phyloP scores from a whole-genome alignment of 768 basidiomycete species.

The Tulasnella sp. region DNA sequence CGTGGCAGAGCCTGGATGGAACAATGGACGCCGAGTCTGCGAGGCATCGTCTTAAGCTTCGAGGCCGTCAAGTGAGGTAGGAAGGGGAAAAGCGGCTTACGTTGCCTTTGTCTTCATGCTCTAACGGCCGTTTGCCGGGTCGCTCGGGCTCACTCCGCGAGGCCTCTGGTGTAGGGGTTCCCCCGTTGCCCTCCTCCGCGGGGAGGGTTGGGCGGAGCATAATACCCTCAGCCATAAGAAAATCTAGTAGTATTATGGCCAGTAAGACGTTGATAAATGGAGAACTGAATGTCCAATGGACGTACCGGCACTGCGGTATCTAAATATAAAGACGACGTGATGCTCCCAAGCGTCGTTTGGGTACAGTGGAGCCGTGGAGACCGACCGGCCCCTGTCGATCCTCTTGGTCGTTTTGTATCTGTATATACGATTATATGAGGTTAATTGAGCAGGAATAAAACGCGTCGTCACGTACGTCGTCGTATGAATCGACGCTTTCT shows the following conservation, averaged over 20 bases:
- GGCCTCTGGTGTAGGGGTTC: neutral
- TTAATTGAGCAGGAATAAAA: neutral
- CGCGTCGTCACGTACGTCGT: slow-evolving; percentile 1
- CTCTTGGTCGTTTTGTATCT: slow-evolving; percentile 5
- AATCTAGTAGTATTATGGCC: neutral
- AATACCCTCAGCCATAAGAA: slow-evolving; percentile 9
- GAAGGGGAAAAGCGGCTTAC: too few relatives aligned
- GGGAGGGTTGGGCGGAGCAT: neutral
- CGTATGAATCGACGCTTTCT: slow-evolving; percentile 13
- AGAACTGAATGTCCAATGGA: neutral
- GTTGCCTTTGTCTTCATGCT: neutral
- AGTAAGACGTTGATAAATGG: too few relatives aligned
- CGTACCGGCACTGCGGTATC: slow-evolving; percentile 9
- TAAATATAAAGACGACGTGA: slow-evolving; percentile 9
- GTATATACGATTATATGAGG: neutral
- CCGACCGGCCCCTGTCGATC: neutral
- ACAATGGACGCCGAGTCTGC: too few relatives aligned
- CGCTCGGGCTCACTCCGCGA: neutral
- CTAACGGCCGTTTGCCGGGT: neutral
- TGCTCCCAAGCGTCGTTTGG: slow-evolving; percentile 11
- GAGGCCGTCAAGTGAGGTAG: neutral
- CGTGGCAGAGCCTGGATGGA: neutral
- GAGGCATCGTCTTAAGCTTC: neutral
- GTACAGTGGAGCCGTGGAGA: neutral
- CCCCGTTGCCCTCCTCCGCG: neutral